phyloP scores from a whole-genome alignment of 2,329 filamentous ascomycete species.

The Penicillium olsonii region DNA sequence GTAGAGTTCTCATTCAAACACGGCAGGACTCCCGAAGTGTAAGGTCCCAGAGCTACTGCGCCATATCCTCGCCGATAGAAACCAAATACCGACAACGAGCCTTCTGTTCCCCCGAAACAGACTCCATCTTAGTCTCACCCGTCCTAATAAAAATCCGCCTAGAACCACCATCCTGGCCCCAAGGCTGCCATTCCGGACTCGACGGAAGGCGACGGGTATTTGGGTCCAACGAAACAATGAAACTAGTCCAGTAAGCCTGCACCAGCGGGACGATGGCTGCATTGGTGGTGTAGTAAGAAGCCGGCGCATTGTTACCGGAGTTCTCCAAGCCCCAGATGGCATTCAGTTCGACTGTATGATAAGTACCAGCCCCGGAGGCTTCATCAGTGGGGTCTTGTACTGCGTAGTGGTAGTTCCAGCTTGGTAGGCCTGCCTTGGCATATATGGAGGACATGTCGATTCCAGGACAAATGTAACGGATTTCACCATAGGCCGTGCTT shows the following conservation, averaged over 20 bases:
- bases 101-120: constrained; percentile 41
- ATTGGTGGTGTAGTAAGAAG: constrained; percentile 61
- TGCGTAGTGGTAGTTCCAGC: constrained; percentile 71
- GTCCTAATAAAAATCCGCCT: constrained; percentile 49
- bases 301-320: constrained; percentile 51
- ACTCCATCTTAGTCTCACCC: constrained; percentile 50
- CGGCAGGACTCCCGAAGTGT: no score
- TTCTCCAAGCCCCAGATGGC: constrained; percentile 69
- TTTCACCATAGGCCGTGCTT: constrained; percentile 62
- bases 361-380: constrained; percentile 60
- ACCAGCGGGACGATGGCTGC: constrained; percentile 60
- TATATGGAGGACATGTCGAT: constrained; percentile 55
- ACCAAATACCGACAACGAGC: constrained; percentile 52
- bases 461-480: constrained; percentile 66
- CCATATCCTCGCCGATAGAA: constrained; percentile 50
- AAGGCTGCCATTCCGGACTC: constrained; percentile 56
- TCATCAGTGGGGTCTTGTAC: constrained; percentile 61
- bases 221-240: constrained; percentile 67
- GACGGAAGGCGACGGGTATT: constrained; percentile 55
- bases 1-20: no score
- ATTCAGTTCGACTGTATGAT: constrained; percentile 66
- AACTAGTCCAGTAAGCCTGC: constrained; percentile 74
- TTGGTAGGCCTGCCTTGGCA: constrained; percentile 34
- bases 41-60: constrained; percentile 45
- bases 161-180: constrained; percentile 30